Evolutionary conservation across 1,284 basidiomycete species (phyloP).

Genomic region (Porodaedalea pini): DNA sequence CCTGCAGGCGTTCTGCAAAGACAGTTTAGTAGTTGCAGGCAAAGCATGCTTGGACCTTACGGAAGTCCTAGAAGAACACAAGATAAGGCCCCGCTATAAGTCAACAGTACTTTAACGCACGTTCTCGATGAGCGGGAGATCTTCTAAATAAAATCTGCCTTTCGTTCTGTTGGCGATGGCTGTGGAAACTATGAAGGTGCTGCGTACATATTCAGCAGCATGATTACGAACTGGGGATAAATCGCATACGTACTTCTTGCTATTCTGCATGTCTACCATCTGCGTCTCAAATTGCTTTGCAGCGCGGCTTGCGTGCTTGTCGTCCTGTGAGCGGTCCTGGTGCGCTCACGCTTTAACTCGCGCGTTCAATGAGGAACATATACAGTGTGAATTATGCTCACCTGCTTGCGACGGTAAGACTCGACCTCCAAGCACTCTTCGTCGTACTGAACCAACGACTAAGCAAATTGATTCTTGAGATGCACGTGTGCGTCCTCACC

Average conservation of each 20-base stretch:
- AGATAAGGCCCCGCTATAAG: background rate
- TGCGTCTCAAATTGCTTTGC: conserved; percentile 73
- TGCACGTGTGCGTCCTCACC: conserved; percentile 34
- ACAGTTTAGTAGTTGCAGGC: conserved; percentile 5
- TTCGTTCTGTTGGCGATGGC: conserved; percentile 66
- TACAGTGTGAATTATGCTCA: conserved; percentile 27
- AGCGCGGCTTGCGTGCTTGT: conserved; percentile 70
- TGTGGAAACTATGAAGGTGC: conserved; percentile 68
- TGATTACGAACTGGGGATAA: conserved; percentile 7
- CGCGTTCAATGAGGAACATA: conserved; percentile 5
- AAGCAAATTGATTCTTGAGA: conserved; percentile 13
- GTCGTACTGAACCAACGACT: conserved; percentile 54
- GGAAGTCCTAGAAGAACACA: conserved; percentile 16
- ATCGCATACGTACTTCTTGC: conserved; percentile 61
- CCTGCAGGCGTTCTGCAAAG: conserved; percentile 58
- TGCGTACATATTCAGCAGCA: conserved; percentile 28
- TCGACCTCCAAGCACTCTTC: conserved; percentile 72
- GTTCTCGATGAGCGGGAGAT: conserved; percentile 66
- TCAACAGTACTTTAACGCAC: conserved; percentile 43
- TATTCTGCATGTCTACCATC: conserved; percentile 69
- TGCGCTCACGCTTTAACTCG: background rate
- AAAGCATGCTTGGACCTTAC: conserved; percentile 48
- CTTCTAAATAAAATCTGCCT: conserved; percentile 62
- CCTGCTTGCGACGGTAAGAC: conserved; percentile 72
- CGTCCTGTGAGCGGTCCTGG: conserved; percentile 64